Conservation (phyloP, 2,329 filamentous ascomycete species). For the Curvularia eragrostidis region DNA sequence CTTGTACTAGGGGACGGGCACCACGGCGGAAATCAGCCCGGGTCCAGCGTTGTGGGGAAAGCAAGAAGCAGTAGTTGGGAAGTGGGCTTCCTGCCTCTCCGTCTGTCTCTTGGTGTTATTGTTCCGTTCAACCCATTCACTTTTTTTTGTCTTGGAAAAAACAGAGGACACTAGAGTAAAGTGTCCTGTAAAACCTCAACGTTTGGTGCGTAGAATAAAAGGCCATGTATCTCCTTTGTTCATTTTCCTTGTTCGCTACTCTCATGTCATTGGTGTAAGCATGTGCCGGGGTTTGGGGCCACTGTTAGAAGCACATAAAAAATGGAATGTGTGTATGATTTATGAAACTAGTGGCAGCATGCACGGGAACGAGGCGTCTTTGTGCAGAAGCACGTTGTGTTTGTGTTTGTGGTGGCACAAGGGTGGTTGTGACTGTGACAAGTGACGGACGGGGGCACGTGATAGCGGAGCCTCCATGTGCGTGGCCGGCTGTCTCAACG, state of each 20-base stretch:
- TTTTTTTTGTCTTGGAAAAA: not conserved
- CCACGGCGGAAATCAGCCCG: not conserved
- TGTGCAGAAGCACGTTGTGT: not conserved
- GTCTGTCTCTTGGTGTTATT: not conserved
- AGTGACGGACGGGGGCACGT: not conserved
- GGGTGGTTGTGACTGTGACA: not conserved
- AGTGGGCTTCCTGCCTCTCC: not conserved
- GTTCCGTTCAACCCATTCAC: not conserved
- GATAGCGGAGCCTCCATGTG: not conserved
- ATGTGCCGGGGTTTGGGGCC: not conserved
- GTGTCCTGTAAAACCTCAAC: not conserved
- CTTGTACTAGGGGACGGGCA: slow-evolving; percentile 45
- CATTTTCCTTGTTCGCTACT: not conserved
- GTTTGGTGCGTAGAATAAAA: not conserved
- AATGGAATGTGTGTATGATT: not conserved
- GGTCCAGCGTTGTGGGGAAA: not conserved
- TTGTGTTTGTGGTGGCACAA: not conserved
- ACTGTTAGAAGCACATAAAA: not conserved
- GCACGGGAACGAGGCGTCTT: not conserved
- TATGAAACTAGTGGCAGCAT: not conserved
- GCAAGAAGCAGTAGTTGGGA: not conserved
- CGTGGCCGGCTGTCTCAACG: not conserved
- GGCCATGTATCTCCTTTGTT: not conserved
- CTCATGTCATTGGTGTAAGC: not conserved
- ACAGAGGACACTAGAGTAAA: not conserved